Conservation (phyloP, 1,139 yeast species). For the Martiniozyma asiatica region DNA sequence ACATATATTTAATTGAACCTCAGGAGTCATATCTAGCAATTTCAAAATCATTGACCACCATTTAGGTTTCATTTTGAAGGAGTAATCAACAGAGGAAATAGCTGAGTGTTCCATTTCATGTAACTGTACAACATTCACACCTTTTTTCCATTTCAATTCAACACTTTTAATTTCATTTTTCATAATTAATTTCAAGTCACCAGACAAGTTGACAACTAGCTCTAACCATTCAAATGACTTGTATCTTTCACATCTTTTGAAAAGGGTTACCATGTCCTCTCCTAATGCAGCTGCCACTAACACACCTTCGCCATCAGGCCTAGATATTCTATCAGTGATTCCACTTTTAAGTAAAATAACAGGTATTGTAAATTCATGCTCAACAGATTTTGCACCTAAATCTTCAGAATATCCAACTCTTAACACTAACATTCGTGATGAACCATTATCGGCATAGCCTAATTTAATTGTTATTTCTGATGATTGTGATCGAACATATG, state of each 20-base stretch:
- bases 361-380: conserved; percentile 50
- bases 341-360: conserved; percentile 27
- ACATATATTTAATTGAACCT: conserved; percentile 39
- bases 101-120: conserved; percentile 16
- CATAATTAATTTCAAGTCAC: conserved; percentile 34
- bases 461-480: conserved; percentile 37
- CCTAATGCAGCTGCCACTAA: conserved; percentile 27
- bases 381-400: conserved; percentile 26
- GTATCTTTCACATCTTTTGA: conserved; percentile 47
- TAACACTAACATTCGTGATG: conserved; percentile 38
- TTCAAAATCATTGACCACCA: conserved; percentile 50
- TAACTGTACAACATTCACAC: conserved; percentile 14
- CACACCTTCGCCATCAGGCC: conserved; percentile 5
- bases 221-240: conserved; percentile 26
- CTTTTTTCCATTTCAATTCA: conserved; percentile 46
- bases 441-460: conserved; percentile 16
- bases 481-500: conserved; percentile 41
- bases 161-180: conserved; percentile 45
- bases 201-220: conserved; percentile 23
- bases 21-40: conserved; percentile 41
- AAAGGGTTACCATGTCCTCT: conserved; percentile 32
- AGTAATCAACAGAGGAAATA: conserved; percentile 33
- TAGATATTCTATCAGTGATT: conserved; percentile 1
- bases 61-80: too few relatives aligned
- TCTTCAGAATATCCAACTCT: conserved; percentile 37